Percentiles rank a stretch among this genome's conserved stretches.
Evolutionary conservation across 495 filamentous ascomycete species (phyloP).

Genomic region (Daldinia loculata): DNA sequence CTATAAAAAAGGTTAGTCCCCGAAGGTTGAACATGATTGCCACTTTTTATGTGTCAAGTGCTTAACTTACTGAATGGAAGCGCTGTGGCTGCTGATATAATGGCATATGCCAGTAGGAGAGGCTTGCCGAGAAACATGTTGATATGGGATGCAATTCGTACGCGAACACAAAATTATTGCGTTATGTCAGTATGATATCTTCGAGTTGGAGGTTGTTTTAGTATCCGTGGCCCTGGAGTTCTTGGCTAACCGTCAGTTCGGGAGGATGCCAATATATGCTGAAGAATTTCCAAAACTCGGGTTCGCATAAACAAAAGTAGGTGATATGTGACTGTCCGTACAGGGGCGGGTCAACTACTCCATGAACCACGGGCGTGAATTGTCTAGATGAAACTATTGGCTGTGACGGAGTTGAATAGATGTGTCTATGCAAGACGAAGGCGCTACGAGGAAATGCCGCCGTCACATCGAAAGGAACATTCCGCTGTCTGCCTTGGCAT

Average conservation of each 20-base stretch:
- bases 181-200: background rate
- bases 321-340: background rate
- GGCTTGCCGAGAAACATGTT: background rate
- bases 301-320: background rate
- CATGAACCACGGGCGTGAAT: background rate
- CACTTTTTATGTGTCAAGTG: background rate
- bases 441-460: constrained; percentile 4
- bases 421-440: constrained; percentile 6
- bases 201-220: background rate
- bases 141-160: background rate
- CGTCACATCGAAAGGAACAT: background rate
- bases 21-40: background rate
- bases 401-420: background rate
- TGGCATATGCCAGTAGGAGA: background rate
- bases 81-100: background rate
- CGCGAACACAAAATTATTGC: background rate
- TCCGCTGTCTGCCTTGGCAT: background rate
- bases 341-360: background rate
- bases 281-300: background rate
- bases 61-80: constrained; percentile 1
- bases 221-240: constrained; percentile 1
- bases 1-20: background rate
- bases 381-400: background rate
- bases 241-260: background rate
- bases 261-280: constrained; percentile 4